phyloP scores from a whole-genome alignment of 306 rosid genomes.

The Ormosia semicastrata region DNA sequence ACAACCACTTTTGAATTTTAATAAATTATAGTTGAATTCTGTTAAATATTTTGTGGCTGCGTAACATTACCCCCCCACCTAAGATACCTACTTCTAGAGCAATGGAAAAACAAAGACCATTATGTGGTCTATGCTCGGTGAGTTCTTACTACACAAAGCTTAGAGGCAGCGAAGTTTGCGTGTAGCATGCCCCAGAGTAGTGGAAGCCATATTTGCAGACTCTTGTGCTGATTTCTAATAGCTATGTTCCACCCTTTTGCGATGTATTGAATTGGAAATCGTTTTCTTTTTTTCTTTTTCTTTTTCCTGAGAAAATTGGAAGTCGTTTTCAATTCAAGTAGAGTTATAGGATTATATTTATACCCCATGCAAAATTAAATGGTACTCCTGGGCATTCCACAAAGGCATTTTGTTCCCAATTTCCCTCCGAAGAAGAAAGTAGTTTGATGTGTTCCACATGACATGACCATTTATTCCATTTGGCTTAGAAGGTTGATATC shows the following conservation, averaged over 20 bases:
- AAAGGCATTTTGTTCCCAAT: constrained; percentile 41
- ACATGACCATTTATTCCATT: background rate
- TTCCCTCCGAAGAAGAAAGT: constrained; percentile 15
- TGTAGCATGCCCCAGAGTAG: background rate
- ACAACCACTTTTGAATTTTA: too few relatives aligned
- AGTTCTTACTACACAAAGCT: constrained; percentile 28
- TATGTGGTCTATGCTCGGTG: constrained; percentile 1
- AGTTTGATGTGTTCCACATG: constrained; percentile 44
- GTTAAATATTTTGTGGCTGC: too few relatives aligned
- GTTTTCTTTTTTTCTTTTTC: background rate
- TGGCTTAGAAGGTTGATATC: constrained; percentile 36
- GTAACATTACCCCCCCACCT: too few relatives aligned
- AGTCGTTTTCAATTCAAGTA: constrained; percentile 7
- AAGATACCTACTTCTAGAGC: too few relatives aligned
- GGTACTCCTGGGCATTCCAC: background rate
- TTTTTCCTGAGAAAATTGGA: constrained; percentile 11
- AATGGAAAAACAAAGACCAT: too few relatives aligned
- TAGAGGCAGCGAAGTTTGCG: constrained; percentile 33
- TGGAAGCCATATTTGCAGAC: background rate
- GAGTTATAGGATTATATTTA: background rate
- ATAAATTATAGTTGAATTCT: too few relatives aligned
- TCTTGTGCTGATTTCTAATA: constrained; percentile 33
- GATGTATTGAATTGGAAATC: constrained; percentile 28
- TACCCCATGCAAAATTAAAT: too few relatives aligned
- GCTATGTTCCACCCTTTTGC: background rate